Base-by-base conservation (phyloP, 768 basidiomycete species). In the Tricholoma sp. region DNA sequence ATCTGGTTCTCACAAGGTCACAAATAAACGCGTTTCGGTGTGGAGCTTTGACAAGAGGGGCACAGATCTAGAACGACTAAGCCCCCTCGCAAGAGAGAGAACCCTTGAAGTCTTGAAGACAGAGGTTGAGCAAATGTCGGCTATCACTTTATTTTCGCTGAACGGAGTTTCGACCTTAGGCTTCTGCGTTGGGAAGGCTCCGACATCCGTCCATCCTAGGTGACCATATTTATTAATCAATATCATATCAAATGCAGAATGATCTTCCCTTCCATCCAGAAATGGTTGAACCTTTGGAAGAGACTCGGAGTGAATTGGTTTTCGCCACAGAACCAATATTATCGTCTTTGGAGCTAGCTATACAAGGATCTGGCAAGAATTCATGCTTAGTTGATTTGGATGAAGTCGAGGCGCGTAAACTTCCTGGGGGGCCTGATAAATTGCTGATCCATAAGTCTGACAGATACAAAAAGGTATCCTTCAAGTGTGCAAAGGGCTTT, bases 261-360 rank as follows among this genome's bases (percentile, higher is more conserved):
- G 18, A 37, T 64, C 56, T 58, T 57, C 46, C 54, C 51, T 50
- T 12, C 16, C 52, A 29, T 37, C 18, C 70, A 93, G 96, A 98
- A 76, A 91, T 98, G 87, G 94, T 96, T 27, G 97, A 99, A 72
- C 96, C 97, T 22, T 74, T 97, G 47, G 94, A 98, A 67, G 96
- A 99, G 71, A 89, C 94, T 0, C 79, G 96, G 56, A 88, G 76
- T 35, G 91, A 96, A 64, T 77, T 98, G 39, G 84, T 88, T 39
- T 98, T 98, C 66, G 96, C 95, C 7, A 97, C 97, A 0, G 97
- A 99, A 67, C 88, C 88, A 29, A 76, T 98, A 31, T 72, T 91
- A 9, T 89, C 93, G 0, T 91, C 92, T 1, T 79, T 99, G 11
- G 82, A 87, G 52, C 76, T 87, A 21, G 87, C 91, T 5, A 88